Base-by-base conservation (phyloP, 2,329 filamentous ascomycete genomes). In the Cercospora zeae-maydis region DNA sequence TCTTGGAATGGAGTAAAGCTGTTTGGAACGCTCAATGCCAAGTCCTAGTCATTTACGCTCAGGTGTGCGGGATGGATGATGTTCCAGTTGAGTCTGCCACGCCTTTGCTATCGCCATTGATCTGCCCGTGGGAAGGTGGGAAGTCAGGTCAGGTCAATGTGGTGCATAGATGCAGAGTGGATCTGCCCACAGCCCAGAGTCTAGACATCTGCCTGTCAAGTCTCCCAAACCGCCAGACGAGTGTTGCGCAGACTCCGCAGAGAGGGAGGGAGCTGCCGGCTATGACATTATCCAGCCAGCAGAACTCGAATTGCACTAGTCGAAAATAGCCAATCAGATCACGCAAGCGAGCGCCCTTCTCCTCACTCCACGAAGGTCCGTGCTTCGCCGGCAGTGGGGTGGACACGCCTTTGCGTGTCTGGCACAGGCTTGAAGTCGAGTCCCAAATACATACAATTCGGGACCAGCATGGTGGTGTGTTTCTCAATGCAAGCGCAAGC, bases 141-240 rank as follows among this genome's bases (percentile, higher is more conserved):
- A 37, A 36, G 16, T 55, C 61, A 63, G 61, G 61, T 54, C 55
- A 63, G 55, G 30, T 49, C 55, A 30, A 55, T 24, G 42, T 21
- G 31, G 11, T 58, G 27, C 16, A 4, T 19, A 27, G 21, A 34
- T 45, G 36, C 16, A 30, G 27, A 24, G 56, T 49, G 56, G 39
- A 49, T 33, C 33, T 30, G 30, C 16, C 30, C 34, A 27, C 57
- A 19, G n/a, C 39, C 45, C 57, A 51, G n/a, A 34, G 37, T 57
- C 54, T 27, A 59, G 57, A 33, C 57, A 51, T 59, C 39, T 33
- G 24, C 36, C 36, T n/a, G 31, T 36, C 52, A 11, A 11, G 2
- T 16, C 52, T 55, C 19, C 16, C 33, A 27, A 24, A 37, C 19
- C 9, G 30, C 30, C 51, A 36, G 14, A 27, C 27, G 9, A 31